Evolutionary conservation across 1,284 basidiomycete genomes (phyloP).

Genomic region (Lentinula novae-zelandiae): DNA sequence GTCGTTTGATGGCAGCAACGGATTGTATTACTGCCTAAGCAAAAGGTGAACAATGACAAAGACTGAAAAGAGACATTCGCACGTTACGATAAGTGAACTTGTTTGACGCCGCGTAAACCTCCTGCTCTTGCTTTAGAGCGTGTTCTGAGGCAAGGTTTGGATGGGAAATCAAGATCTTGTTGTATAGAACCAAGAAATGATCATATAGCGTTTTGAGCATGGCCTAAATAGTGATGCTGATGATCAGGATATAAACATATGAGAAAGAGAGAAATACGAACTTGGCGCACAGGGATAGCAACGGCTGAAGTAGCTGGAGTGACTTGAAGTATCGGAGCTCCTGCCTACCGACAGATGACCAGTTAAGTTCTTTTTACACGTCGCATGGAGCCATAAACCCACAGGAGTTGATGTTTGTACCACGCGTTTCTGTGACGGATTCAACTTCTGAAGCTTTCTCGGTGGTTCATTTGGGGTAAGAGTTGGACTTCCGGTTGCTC

Average conservation of each 20-base stretch:
- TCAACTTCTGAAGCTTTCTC: conserved; percentile 13
- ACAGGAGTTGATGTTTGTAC: conserved; percentile 1
- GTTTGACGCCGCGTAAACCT: conserved; percentile 66
- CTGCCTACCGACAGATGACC: background rate
- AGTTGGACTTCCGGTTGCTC: background rate
- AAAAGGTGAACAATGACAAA: conserved; percentile 15
- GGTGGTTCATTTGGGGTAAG: conserved; percentile 9
- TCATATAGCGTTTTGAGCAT: conserved; percentile 72
- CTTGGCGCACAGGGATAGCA: conserved; percentile 68
- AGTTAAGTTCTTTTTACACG: background rate
- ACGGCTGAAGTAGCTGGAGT: conserved; percentile 64
- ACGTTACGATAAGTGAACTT: conserved; percentile 81
- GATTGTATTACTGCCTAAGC: conserved; percentile 69
- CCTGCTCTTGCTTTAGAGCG: conserved; percentile 73
- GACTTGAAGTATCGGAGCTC: conserved; percentile 54
- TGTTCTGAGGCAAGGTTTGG: conserved; percentile 68
- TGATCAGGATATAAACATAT: conserved; percentile 13
- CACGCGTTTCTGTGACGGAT: background rate
- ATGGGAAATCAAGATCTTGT: conserved; percentile 42
- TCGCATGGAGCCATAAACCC: background rate
- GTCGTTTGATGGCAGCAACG: conserved; percentile 69
- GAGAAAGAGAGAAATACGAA: conserved; percentile 22
- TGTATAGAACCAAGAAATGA: conserved; percentile 66
- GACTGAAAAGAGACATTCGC: conserved; percentile 21
- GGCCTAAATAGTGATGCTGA: conserved; percentile 34